Conservation (phyloP, 1,139 yeast species). For the Nakaseomyces uthaithaninus region DNA sequence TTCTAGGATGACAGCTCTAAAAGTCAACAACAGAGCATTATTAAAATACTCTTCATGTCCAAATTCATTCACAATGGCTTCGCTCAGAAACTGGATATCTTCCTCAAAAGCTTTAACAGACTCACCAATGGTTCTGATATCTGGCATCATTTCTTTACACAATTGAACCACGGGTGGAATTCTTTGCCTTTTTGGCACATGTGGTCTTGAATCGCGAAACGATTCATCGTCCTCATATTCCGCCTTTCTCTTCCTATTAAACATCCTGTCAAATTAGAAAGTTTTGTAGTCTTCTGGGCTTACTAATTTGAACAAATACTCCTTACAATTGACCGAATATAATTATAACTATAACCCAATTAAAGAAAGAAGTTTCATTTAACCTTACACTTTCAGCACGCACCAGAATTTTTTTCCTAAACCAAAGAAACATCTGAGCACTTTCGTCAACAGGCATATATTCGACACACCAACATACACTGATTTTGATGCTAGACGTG, state of each 20-base stretch:
- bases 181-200: slow-evolving; percentile 32
- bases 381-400: no score
- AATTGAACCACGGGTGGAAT: slow-evolving; percentile 36
- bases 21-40: slow-evolving; percentile 50
- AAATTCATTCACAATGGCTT: slow-evolving; percentile 60
- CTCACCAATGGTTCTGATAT: slow-evolving; percentile 61
- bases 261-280: no score
- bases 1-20: slow-evolving; percentile 65
- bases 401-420: no score
- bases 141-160: slow-evolving; percentile 39
- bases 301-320: no score
- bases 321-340: no score
- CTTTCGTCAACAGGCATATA: no score
- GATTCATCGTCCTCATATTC: slow-evolving; percentile 31
- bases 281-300: no score
- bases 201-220: slow-evolving; percentile 29
- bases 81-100: slow-evolving; percentile 59
- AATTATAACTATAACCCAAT: no score
- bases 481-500: no score
- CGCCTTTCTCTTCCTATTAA: slow-evolving; percentile 29
- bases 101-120: slow-evolving; percentile 50
- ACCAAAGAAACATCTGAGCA: no score
- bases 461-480: no score
- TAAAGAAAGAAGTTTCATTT: no score
- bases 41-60: slow-evolving; percentile 59